Percentiles rank a stretch among this genome's conserved stretches.
Conservation (phyloP, 805 yeast species). For the Candida yuanshanica region DNA sequence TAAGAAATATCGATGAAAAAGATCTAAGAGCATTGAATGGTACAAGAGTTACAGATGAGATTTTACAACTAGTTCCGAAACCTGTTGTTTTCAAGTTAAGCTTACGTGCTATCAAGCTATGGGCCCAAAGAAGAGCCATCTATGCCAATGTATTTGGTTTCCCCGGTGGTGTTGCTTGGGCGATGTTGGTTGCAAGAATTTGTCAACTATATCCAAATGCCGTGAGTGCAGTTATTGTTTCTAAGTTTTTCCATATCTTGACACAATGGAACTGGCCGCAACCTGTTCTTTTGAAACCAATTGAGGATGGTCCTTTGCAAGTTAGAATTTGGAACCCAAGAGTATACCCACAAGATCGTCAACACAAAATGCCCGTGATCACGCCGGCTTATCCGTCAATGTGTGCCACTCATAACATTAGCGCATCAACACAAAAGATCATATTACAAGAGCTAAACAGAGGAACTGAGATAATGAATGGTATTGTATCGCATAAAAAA, state of each 20-base stretch:
- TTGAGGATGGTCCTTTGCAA: constrained; percentile 95
- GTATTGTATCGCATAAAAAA: constrained; percentile 56
- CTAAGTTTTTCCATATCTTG: constrained; percentile 80
- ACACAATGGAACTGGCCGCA: constrained; percentile 98
- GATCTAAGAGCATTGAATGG: constrained; percentile 91
- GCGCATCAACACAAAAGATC: constrained; percentile 79
- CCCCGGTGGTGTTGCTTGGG: constrained; percentile 99
- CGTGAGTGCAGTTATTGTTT: constrained; percentile 85
- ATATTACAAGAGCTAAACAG: constrained; percentile 75
- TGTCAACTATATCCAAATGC: constrained; percentile 97
- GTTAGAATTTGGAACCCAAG: constrained; percentile 97
- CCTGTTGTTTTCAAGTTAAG: constrained; percentile 92
- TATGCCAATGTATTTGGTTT: constrained; percentile 95
- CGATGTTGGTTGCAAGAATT: constrained; percentile 96
- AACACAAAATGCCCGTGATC: constrained; percentile 94
- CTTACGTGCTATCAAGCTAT: constrained; percentile 82
- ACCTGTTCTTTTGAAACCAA: constrained; percentile 86
- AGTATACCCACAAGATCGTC: constrained; percentile 80
- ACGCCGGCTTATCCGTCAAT: constrained; percentile 98
- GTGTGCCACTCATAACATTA: constrained; percentile 98
- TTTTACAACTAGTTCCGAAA: constrained; percentile 82
- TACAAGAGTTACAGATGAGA: constrained; percentile 95
- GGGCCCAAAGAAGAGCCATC: constrained; percentile 95
- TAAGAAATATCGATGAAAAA: constrained; percentile 84
- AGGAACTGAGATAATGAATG: constrained; percentile 66